These are phyloP conservation scores for Orbilia blumenaviensis DNA, from an alignment of 2,329 filamentous ascomycete genomes.

Conservation along the genomic window DNA sequence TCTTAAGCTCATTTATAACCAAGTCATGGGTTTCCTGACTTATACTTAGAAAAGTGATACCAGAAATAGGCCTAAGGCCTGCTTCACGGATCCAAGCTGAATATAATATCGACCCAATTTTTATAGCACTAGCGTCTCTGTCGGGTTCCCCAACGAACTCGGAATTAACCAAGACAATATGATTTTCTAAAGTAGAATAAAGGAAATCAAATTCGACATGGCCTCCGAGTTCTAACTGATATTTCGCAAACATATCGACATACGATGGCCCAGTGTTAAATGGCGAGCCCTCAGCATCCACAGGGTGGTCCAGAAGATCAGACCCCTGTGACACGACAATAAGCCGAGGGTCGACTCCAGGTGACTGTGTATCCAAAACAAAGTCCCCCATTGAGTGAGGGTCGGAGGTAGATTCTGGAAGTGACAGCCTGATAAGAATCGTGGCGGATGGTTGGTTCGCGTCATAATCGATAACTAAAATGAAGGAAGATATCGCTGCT, in stretches of 20 bases:
- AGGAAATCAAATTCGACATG: background rate
- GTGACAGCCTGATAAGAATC: conserved; percentile 4
- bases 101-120: conserved; percentile 63
- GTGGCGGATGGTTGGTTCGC: background rate
- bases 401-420: background rate
- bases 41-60: background rate
- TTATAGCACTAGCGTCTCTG: background rate
- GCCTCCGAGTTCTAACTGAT: background rate
- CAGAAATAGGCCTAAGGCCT: background rate
- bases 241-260: background rate
- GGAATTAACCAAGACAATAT: background rate
- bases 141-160: background rate
- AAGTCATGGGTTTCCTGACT: background rate
- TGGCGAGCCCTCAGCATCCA: background rate
- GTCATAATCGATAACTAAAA: conserved; percentile 4
- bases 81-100: conserved; percentile 18
- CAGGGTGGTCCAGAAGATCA: background rate
- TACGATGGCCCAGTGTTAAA: background rate
- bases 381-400: background rate
- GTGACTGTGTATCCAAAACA: background rate
- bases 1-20: background rate
- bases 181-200: conserved; percentile 7
- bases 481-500: background rate
- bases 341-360: conserved; percentile 7
- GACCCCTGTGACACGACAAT: background rate